phyloP scores from a whole-genome alignment of 192 early-diverging fungal genomes.

The Mortierella hygrophila region DNA sequence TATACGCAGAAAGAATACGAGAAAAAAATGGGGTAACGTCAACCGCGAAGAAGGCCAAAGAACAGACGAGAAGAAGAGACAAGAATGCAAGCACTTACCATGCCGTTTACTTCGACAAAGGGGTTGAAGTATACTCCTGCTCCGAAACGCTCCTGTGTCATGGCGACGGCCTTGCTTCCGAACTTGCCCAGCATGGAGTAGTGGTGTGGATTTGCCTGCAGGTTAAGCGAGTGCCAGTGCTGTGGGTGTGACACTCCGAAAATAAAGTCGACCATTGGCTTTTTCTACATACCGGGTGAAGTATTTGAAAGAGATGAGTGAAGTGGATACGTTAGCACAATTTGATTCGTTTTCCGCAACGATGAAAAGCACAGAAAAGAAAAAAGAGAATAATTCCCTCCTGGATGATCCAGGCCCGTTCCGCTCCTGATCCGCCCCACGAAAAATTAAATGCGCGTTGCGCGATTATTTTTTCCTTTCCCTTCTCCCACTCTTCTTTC shows the following conservation, averaged over 20 bases:
- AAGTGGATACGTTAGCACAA: constrained; percentile 1
- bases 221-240: constrained; percentile 98
- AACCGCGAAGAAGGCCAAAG: neutral
- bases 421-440: neutral
- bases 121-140: constrained; percentile 98
- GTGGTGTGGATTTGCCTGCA: constrained; percentile 91
- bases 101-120: constrained; percentile 87
- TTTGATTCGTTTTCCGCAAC: neutral
- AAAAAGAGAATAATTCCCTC: constrained; percentile 35
- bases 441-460: constrained; percentile 5
- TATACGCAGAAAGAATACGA: neutral
- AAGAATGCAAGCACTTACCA: constrained; percentile 61
- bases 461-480: neutral
- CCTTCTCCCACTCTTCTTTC: neutral
- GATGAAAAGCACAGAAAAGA: neutral
- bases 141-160: constrained; percentile 87
- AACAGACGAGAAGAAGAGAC: constrained; percentile 2
- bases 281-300: constrained; percentile 43
- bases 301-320: neutral
- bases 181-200: constrained; percentile 86
- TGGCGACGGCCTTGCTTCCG: constrained; percentile 79
- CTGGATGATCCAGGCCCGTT: neutral
- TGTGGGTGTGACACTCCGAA: constrained; percentile 96
- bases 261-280: constrained; percentile 95
- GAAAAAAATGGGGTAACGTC: neutral